Evolutionary conservation across 352 stramenopile genomes (phyloP).

Genomic region (Phytophthora hybrid): DNA sequence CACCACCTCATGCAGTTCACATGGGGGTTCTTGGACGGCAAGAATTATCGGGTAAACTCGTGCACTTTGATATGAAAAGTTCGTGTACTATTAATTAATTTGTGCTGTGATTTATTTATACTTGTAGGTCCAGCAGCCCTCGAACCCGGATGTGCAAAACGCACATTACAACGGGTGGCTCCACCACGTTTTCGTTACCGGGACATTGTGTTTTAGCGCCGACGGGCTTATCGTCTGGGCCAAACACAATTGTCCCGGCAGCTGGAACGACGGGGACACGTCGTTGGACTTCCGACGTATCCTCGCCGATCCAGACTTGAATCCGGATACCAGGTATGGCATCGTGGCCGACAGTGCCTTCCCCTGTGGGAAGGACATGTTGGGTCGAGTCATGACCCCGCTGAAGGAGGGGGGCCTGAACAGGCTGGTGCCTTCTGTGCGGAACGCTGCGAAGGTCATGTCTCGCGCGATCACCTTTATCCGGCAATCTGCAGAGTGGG

Average conservation of each 20-base stretch:
- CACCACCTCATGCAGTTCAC: slow-evolving; percentile 16
- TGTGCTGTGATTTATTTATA: no score
- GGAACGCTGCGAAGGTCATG: not conserved
- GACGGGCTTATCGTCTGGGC: no score
- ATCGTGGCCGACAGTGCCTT: not conserved
- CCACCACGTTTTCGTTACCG: no score
- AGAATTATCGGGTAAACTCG: not conserved
- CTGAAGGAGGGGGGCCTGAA: not conserved
- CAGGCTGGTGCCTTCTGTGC: not conserved
- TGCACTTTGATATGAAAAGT: not conserved
- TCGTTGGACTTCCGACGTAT: no score
- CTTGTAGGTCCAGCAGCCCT: no score
- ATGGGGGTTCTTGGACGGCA: slow-evolving; percentile 10
- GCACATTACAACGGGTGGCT: no score
- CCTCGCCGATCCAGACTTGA: not conserved
- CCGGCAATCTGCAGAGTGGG: not conserved
- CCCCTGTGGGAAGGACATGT: not conserved
- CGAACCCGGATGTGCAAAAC: no score
- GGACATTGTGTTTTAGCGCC: no score
- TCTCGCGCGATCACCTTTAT: not conserved
- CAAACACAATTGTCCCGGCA: no score
- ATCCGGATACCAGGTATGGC: not conserved
- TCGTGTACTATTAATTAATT: no score
- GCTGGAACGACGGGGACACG: no score
- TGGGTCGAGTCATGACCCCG: not conserved